Percentiles rank a stretch among this genome's conserved stretches.
These are phyloP conservation scores for Pythium myriotylum DNA, from an alignment of 352 stramenopile genomes.

Conservation along the genomic window DNA sequence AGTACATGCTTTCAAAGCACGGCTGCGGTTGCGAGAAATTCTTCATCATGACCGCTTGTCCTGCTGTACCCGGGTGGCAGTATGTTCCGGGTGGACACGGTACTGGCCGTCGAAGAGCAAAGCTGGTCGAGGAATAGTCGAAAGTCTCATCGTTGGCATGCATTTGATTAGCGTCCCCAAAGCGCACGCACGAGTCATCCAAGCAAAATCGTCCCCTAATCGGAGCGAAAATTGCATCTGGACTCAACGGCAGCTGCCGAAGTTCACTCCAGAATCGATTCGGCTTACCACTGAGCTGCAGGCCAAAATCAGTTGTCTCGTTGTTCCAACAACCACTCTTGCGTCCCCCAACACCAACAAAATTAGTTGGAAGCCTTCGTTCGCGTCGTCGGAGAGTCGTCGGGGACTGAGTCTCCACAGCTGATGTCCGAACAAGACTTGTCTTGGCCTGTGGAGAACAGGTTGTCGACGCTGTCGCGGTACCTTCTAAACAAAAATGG, in stretches of 20 bases:
- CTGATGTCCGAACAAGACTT: slow-evolving; percentile 40
- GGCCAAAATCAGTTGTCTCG: slow-evolving; percentile 93
- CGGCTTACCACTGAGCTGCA: slow-evolving; percentile 87
- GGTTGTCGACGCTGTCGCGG: slow-evolving; percentile 91
- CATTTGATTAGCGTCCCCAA: slow-evolving; percentile 85
- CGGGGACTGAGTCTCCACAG: slow-evolving; percentile 36
- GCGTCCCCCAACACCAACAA: slow-evolving; percentile 59
- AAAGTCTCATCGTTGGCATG: slow-evolving; percentile 76
- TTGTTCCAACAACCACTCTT: slow-evolving; percentile 95
- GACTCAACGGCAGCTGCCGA: slow-evolving; percentile 87
- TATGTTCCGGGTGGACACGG: slow-evolving; percentile 88
- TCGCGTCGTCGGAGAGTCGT: slow-evolving; percentile 46
- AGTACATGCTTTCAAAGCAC: slow-evolving; percentile 92
- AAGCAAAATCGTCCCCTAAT: slow-evolving; percentile 94
- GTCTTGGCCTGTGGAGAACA: slow-evolving; percentile 62
- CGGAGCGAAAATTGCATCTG: slow-evolving; percentile 70
- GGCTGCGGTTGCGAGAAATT: slow-evolving; percentile 90
- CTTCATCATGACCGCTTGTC: slow-evolving; percentile 74
- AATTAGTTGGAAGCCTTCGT: slow-evolving; percentile 13
- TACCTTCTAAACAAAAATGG: slow-evolving; percentile 96
- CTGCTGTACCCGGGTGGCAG: slow-evolving; percentile 88
- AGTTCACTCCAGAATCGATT: slow-evolving; percentile 94
- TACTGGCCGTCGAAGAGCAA: slow-evolving; percentile 82
- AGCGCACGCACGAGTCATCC: slow-evolving; percentile 88
- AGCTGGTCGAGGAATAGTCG: slow-evolving; percentile 78